Evolutionary conservation across 2,329 filamentous ascomycete species (phyloP), one percentile per base, ranked within the genome.

Genomic region (Orbilia brochopaga): DNA sequence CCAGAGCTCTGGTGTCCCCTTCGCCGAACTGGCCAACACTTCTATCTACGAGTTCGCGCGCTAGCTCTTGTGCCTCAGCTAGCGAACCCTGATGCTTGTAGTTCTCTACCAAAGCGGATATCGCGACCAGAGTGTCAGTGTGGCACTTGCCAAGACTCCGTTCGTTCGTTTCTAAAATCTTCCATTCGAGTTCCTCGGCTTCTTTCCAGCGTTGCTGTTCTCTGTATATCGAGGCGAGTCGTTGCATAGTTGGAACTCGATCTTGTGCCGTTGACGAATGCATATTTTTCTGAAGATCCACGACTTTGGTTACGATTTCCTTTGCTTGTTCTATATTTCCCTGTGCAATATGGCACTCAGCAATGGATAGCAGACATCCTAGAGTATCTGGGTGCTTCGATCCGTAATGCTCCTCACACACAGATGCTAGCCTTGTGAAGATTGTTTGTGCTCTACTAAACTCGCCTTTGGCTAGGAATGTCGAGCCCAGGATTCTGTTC

Each of bases 401-500:
- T 13, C 46, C 46, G 24, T 51, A 51, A 21, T 23, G 8, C 17
- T 13, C 46, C 3, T 51, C 46, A 11, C 46, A 51, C 11, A 51
- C 19, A 13, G 46, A 51, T 10, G 24, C 19, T 4, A 51, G 46
- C 4, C 46, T 19, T 1, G 19, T 13, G 46, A 23, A 51, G 3
- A 51, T 8, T 17, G 32, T 19, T 40, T 56, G 32, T 2, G 53
- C 53, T 44, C 24, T 56, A 13, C 40, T 32, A 17, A 56, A 15
- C 5, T 42, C 35, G n/a, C 35, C 53, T 7, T 35, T 21, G 35
- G 19, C 35, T 13, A 13, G n/a, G 19, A 44, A 56, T 4, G 2
- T 42, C 15, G 30, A 19, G 10, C 19, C 53, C 13, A 56, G 32
- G 19, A 40, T 44, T 23, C 17, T 56, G 15, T 24, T 56, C 17